Base-by-base conservation (phyloP, 2,329 filamentous ascomycete genomes). In the Aspergillus transmontanensis region DNA sequence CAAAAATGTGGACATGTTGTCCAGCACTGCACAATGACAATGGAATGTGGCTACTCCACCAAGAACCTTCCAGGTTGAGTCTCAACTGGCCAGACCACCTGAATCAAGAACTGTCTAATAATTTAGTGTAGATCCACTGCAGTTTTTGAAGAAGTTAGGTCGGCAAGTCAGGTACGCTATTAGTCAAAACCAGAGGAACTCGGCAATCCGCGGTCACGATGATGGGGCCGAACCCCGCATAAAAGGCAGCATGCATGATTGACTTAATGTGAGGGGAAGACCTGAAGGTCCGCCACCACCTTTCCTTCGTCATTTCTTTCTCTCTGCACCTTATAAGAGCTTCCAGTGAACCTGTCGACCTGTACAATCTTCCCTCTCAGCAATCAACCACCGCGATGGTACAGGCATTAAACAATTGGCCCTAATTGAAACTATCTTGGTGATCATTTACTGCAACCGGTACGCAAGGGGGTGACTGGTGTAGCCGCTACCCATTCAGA, bases 151-250 rank as follows among this genome's bases (percentile, higher is more conserved):
- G 21, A 14, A 48, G n/a, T 23, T 48, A 14, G 5, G 21, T 26
- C 5, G 45, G 45, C 12, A 48, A 7, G 2, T 48, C 46, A 50
- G 46, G 46, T 19, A 50, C 26, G 46, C 46, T 7, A 51, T 55
- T 39, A 39, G 51, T 55, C 51, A 55, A 36, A n/a, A 11, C 14
- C 10, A 21, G 4, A 10, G 51, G n/a, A 11, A 12, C 28, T 54
- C 51, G 50, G 50, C 50, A 53, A 53, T 21, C 10, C 11, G 28
- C 50, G 50, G 50, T 53, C 50, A 41, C 50, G 23, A 39, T 55
- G 51, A 55, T 55, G 21, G 51, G 21, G 30, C 51, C 6, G 51
- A 55, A 30, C 51, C 51, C 51, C 51, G 51, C 51, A 41, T 26
- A 51, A 32, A 10, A 21, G 9, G 32, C 0, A 36, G 10, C 32